Conservation (phyloP, 345 rosid genomes). For the Eucalyptus virginea region DNA sequence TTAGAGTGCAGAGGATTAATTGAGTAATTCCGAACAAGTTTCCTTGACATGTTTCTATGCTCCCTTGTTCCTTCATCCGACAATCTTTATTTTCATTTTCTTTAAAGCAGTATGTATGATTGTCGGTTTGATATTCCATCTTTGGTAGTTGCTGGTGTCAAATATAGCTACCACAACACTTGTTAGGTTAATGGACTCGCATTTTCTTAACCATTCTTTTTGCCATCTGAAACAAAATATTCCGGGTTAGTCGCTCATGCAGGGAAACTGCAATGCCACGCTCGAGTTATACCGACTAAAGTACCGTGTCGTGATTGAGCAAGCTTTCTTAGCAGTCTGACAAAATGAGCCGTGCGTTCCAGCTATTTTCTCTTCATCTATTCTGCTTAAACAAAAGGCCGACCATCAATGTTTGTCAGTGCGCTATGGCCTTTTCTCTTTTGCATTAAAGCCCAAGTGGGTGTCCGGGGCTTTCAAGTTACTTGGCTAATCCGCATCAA, state of each 20-base stretch:
- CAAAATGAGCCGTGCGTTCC: neutral
- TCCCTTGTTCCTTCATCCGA: neutral
- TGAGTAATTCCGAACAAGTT: neutral
- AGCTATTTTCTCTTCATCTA: neutral
- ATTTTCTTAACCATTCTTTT: neutral
- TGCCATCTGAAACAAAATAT: neutral
- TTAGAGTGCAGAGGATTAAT: neutral
- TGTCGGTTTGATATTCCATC: neutral
- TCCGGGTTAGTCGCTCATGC: neutral
- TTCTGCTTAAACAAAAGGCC: neutral
- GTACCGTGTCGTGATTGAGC: neutral
- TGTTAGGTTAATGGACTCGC: neutral
- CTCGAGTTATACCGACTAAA: neutral
- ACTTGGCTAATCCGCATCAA: neutral
- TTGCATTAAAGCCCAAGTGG: neutral
- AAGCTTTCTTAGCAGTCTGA: neutral
- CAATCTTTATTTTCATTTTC: neutral
- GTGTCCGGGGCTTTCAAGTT: neutral
- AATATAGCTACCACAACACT: neutral
- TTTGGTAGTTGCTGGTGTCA: neutral
- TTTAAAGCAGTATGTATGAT: neutral
- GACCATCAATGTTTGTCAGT: neutral
- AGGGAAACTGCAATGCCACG: neutral
- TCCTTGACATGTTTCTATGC: neutral
- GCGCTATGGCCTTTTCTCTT: neutral